phyloP scores from a whole-genome alignment of 2,329 filamentous ascomycete genomes.

The Colletotrichum godetiae region DNA sequence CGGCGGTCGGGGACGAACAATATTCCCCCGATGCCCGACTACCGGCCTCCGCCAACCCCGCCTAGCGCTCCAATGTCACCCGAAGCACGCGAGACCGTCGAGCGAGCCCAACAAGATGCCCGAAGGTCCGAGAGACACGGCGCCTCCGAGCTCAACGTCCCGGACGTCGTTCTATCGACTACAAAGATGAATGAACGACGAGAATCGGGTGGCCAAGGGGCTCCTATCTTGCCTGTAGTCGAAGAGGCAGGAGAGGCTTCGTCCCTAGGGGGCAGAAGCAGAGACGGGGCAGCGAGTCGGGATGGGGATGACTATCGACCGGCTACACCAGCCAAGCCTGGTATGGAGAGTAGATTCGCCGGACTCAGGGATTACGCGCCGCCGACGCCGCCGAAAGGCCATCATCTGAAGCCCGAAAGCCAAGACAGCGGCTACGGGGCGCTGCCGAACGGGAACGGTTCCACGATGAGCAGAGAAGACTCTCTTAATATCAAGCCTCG shows the following conservation, averaged over 20 bases:
- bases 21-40: constrained; percentile 57
- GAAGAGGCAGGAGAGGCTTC: constrained; percentile 87
- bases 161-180: constrained; percentile 68
- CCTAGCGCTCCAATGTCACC: constrained; percentile 46
- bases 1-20: constrained; percentile 44
- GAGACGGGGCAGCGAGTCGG: constrained; percentile 62
- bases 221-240: constrained; percentile 78
- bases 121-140: constrained; percentile 48
- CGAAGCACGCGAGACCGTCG: constrained; percentile 53
- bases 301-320: constrained; percentile 56
- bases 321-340: constrained; percentile 55
- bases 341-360: constrained; percentile 40
- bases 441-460: constrained; percentile 43
- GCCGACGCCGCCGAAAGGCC: constrained; percentile 60
- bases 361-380: constrained; percentile 43
- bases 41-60: constrained; percentile 57
- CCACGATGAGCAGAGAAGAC: constrained; percentile 43
- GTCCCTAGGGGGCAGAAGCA: constrained; percentile 72
- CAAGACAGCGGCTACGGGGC: constrained; percentile 60
- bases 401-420: constrained; percentile 57
- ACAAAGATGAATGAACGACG: constrained; percentile 54
- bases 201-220: constrained; percentile 66
- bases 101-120: constrained; percentile 52
- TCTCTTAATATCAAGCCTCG: constrained; percentile 48
- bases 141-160: constrained; percentile 61